These are phyloP conservation scores for Neonectria coccinea DNA, from an alignment of 2,329 filamentous ascomycete species.

Conservation along the genomic window DNA sequence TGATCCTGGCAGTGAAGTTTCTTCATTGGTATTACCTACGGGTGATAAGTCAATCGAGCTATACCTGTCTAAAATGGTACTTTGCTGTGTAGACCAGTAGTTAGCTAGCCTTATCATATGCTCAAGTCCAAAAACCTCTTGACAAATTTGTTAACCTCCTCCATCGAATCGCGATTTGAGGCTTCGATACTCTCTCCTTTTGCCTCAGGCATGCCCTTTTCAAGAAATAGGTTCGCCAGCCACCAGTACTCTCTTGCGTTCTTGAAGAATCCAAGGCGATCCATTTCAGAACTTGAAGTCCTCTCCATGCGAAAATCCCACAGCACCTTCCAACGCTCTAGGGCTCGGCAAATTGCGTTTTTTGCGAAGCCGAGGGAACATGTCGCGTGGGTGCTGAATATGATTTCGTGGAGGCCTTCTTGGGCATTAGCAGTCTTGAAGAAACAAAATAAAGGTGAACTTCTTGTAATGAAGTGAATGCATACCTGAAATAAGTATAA, in stretches of 20 bases:
- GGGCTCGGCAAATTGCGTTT: not conserved
- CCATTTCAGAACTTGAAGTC: not conserved
- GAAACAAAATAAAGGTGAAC: too few species aligned
- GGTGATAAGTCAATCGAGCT: too few species aligned
- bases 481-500: not conserved
- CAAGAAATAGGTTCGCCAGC: conserved; percentile 6
- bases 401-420: conserved; percentile 4
- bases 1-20: too few species aligned
- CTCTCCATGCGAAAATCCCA: not conserved
- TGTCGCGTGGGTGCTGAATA: not conserved
- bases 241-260: conserved; percentile 16
- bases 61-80: too few species aligned
- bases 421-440: not conserved
- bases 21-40: too few species aligned
- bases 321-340: conserved; percentile 1
- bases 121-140: not conserved
- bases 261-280: conserved; percentile 2
- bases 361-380: not conserved
- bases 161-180: not conserved
- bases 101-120: not conserved
- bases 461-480: not conserved
- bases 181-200: not conserved
- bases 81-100: too few species aligned
- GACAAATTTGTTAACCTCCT: not conserved
- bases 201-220: not conserved